phyloP scores from a whole-genome alignment of 2,329 filamentous ascomycete genomes.

The Exophiala sp. region DNA sequence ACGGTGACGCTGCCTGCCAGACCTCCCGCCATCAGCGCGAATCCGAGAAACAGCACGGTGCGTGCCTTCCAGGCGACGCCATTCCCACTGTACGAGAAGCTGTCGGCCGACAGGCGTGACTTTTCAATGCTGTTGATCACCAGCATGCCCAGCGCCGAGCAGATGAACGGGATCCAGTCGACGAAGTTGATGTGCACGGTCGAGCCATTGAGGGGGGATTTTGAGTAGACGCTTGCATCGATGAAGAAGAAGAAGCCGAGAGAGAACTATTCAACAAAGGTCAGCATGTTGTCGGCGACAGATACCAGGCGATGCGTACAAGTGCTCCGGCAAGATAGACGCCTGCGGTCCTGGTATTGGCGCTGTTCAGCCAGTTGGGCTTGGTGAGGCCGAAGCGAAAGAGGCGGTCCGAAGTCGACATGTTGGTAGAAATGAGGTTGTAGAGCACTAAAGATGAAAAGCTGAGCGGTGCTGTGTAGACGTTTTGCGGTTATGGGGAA shows the following conservation, averaged over 20 bases:
- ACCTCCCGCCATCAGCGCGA: conserved; percentile 66
- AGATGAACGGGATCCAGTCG: conserved; percentile 70
- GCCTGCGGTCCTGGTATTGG: conserved; percentile 60
- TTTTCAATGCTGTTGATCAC: conserved; percentile 72
- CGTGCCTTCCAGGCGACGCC: conserved; percentile 68
- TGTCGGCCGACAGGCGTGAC: conserved; percentile 60
- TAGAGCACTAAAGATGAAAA: too few species aligned
- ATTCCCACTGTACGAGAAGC: conserved; percentile 62
- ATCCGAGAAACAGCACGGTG: conserved; percentile 65
- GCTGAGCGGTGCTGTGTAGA: too few species aligned
- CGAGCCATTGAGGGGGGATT: conserved; percentile 59
- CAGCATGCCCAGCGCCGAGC: conserved; percentile 66
- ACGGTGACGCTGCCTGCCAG: conserved; percentile 65
- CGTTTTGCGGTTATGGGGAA: too few species aligned
- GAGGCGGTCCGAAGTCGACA: conserved; percentile 46
- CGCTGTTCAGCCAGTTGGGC: conserved; percentile 65
- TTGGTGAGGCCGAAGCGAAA: conserved; percentile 60
- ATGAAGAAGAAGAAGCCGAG: conserved; percentile 68
- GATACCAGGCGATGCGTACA: conserved; percentile 42
- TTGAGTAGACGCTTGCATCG: conserved; percentile 63
- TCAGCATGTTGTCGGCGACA: neutral
- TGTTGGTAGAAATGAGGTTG: too few species aligned
- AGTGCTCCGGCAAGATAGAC: conserved; percentile 65
- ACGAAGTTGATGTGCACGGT: conserved; percentile 65
- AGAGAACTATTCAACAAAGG: conserved; percentile 53